Percentiles rank a stretch among this genome's conserved stretches.
Conservation (phyloP, 2,329 filamentous ascomycete species). For the Periconia sp. region DNA sequence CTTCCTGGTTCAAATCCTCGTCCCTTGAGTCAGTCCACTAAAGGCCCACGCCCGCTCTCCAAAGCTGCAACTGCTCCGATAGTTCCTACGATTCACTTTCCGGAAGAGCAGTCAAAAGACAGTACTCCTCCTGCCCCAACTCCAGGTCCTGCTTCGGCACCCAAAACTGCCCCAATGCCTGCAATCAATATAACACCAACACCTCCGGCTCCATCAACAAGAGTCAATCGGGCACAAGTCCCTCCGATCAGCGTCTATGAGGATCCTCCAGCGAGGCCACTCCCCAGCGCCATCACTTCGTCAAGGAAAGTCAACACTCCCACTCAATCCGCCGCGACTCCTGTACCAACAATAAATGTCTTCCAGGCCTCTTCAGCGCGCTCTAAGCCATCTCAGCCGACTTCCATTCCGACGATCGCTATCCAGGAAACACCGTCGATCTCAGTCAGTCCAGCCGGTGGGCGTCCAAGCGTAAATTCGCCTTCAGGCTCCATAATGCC, state of each 20-base stretch:
- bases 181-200: slow-evolving; percentile 38
- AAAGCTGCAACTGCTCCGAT: slow-evolving; percentile 50
- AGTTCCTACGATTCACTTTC: slow-evolving; percentile 59
- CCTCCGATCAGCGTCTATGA: slow-evolving; percentile 35
- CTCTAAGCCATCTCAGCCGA: slow-evolving; percentile 32
- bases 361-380: slow-evolving; percentile 48
- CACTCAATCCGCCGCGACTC: slow-evolving; percentile 21
- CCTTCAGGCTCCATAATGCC: slow-evolving; percentile 18
- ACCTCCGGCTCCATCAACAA: slow-evolving; percentile 23
- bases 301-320: slow-evolving; percentile 38
- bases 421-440: slow-evolving; percentile 34
- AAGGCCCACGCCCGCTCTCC: slow-evolving; percentile 32
- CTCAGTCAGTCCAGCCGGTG: slow-evolving; percentile 23
- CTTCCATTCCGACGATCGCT: slow-evolving; percentile 30
- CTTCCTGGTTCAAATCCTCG: slow-evolving; percentile 25
- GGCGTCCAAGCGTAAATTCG: slow-evolving; percentile 19
- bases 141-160: no score
- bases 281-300: slow-evolving; percentile 26
- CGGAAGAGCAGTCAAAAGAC: slow-evolving; percentile 39
- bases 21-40: slow-evolving; percentile 21
- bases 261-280: slow-evolving; percentile 33
- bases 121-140: slow-evolving; percentile 8
- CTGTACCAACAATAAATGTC: slow-evolving; percentile 57
- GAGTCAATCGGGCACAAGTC: slow-evolving; percentile 22
- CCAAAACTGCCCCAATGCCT: no score